Evolutionary conservation across 179 eudicot species (phyloP).

Genomic region (Spinacia oleracea): DNA sequence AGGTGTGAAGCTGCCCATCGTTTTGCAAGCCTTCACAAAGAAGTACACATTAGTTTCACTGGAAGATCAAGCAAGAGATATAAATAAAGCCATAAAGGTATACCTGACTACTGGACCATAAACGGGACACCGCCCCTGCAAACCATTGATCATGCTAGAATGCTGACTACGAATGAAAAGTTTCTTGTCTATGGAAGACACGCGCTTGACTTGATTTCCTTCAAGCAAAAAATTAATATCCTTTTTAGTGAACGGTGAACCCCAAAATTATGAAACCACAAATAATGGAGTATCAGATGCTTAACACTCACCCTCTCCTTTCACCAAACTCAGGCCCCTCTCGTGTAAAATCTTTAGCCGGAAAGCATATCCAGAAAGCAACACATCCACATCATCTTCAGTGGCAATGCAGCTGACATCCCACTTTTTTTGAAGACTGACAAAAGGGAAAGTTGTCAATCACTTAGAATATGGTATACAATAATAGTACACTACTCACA

Average conservation of each 20-base stretch:
- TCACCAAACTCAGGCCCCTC: constrained; percentile 69
- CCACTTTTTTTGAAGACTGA: constrained; percentile 65
- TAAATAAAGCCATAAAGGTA: background rate
- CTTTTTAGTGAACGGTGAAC: background rate
- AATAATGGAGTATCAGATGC: background rate
- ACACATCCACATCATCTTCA: constrained; percentile 76
- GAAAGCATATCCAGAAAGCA: constrained; percentile 87
- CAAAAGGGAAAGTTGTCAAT: constrained; percentile 20
- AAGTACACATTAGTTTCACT: constrained; percentile 20
- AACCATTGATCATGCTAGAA: constrained; percentile 90
- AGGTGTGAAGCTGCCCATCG: constrained; percentile 97
- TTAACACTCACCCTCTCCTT: constrained; percentile 48
- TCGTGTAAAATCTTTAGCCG: constrained; percentile 90
- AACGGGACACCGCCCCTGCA: constrained; percentile 78
- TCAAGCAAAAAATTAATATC: constrained; percentile 32
- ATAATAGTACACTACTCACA: background rate
- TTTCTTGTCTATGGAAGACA: constrained; percentile 60
- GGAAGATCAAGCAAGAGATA: constrained; percentile 1
- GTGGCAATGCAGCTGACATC: constrained; percentile 65
- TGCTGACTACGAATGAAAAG: constrained; percentile 73
- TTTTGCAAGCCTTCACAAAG: constrained; percentile 75
- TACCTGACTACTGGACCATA: constrained; percentile 87
- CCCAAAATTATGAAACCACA: background rate
- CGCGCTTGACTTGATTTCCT: constrained; percentile 60
- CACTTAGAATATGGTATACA: background rate